These are phyloP conservation scores for Sparassis latifolia DNA, from an alignment of 1,284 basidiomycete genomes.

Conservation along the genomic window DNA sequence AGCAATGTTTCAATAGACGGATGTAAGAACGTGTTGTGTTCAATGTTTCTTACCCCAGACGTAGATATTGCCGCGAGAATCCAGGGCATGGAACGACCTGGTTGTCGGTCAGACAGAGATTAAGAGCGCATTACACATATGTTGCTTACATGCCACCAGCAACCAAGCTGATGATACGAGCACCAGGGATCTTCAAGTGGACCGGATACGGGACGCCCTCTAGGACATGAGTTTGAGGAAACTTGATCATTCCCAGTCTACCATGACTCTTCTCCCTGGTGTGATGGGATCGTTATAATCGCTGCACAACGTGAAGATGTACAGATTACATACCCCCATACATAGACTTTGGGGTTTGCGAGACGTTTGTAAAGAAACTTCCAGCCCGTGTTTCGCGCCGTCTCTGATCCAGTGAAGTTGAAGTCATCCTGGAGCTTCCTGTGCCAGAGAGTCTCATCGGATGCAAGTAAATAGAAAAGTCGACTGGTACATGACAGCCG, in stretches of 20 bases:
- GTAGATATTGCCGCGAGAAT: constrained; percentile 65
- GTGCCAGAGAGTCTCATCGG: constrained; percentile 81
- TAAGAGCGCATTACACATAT: not conserved
- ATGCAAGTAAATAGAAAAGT: constrained; percentile 48
- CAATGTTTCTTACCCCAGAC: constrained; percentile 66
- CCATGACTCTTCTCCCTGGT: constrained; percentile 50
- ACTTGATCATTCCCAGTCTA: constrained; percentile 46
- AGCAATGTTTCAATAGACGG: not conserved
- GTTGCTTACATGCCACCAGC: constrained; percentile 72
- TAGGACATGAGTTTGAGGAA: constrained; percentile 8
- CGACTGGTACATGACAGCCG: constrained; percentile 51
- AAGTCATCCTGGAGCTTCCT: constrained; percentile 66
- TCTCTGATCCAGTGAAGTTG: constrained; percentile 65
- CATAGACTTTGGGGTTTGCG: constrained; percentile 51
- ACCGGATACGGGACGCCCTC: constrained; percentile 56
- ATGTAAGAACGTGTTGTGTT: not conserved
- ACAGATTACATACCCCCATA: constrained; percentile 66
- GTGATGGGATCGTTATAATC: not conserved
- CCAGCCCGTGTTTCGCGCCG: constrained; percentile 70
- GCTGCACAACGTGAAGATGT: no score
- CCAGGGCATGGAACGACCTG: constrained; percentile 78
- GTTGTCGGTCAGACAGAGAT: no score
- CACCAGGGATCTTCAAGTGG: constrained; percentile 48
- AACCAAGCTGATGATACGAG: constrained; percentile 65
- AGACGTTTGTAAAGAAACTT: constrained; percentile 75